Evolutionary conservation across 768 basidiomycete species (phyloP), one percentile per base, ranked within the genome.

Genomic region (Suillus weaverae): DNA sequence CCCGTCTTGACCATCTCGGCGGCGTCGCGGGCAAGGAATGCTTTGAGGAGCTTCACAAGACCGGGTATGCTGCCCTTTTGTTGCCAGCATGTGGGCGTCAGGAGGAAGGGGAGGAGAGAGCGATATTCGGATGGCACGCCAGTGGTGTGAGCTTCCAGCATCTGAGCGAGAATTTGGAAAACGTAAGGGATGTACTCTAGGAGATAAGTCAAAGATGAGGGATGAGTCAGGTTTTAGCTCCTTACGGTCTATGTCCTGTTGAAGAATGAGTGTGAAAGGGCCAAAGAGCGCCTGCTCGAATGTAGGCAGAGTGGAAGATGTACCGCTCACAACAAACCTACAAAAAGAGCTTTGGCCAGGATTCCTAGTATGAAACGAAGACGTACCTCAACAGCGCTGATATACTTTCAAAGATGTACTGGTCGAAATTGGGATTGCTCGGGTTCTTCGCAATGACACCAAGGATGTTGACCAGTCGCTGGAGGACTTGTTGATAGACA

Each of bases 361-460:
- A 32, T 41, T n/a, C 48, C 48, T 32, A 63, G 33, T 26, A n/a
- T 64, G 33, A 44, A 4, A 38, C 51, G 30, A n/a, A 14, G 5
- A 66, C 77, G 35, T 63, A 92, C 92, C 93, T 86, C 81, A 97
- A 90, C 69, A 99, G 79, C 2, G 90, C 96, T n/a, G 96, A 91
- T 48, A 99, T 88, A 73, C 91, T 92, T 79, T 99, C 97, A 72
- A 99, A 99, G 68, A 95, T 91, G 73, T 94, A 97, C 75, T 99
- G 97, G 75, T 97, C 96, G 77, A 99, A 99, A 69, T 90, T 89
- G 2, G 97, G 97, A 77, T 99, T 99, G 74, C 92, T 95, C 18
- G 97, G 97, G 74, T 99, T 99, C 80, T 91, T 93, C 66, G 91
- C 93, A 70, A 97, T 95, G 62, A 90, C 84, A 14, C 91, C 89